Evolutionary conservation across 805 yeast species (phyloP), one percentile per base, ranked within the genome.

Genomic region (Candida namnaoensis): DNA sequence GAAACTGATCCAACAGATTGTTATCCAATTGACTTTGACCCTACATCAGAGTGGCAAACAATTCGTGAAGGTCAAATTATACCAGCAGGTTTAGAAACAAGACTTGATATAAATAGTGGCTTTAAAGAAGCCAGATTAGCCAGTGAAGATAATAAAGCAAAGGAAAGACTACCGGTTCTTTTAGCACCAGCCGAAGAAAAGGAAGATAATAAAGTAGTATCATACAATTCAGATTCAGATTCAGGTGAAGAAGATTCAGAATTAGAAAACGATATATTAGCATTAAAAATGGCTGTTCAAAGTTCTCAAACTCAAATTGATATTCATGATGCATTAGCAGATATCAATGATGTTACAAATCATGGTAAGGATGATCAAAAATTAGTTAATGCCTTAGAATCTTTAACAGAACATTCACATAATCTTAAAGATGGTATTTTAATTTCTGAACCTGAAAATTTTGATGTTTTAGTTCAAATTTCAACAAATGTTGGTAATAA

Each of bases 1-100:
- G 65, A 64, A 19, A 52, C 58, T 2, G 63, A 69, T 40, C 65
- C 69, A 2, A 44, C 52, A 1, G 74, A 77, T 45, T 84, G 91
- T 52, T 83, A 83, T 52, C 83, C 86, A 1, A 61, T 62, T 36
- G 46, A 73, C 2, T 88, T 88, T 54, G 74, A 61, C 34, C 84
- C 96, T 1, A 61, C 79, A 0, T 46, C 55, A 1, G 76, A 82
- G 47, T 90, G 96, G 95, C 78, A 80, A 62, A 54, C 55, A 2
- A 74, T 90, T 5, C 68, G 63, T 49, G 80, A 74, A 38, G 88
- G 80, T n/a, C 96, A 87, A 53, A 69, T 73, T 7, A 69, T 90
- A 4, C 95, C 96, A 1, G 75, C 74, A 7, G 98, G 97, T 0
- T 61, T 85, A 32, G 60, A 57, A 23, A 41, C 44, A 36, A 35